phyloP scores from a whole-genome alignment of 768 basidiomycete species.

The Rhodotorula kratochvilovae region DNA sequence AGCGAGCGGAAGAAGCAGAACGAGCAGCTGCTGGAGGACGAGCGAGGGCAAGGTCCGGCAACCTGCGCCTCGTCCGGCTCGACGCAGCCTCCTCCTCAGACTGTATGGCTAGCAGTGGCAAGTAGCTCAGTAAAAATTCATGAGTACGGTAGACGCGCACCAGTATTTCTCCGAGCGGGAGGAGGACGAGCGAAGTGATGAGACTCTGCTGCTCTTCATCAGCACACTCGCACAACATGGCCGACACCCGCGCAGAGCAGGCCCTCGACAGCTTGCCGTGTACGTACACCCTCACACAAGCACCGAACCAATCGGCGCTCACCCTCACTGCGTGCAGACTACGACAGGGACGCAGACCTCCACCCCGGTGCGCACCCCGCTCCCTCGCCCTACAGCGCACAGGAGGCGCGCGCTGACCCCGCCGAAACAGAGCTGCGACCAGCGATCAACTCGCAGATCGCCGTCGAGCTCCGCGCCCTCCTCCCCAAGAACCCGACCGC shows the following conservation, averaged over 20 bases:
- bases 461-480: constrained; percentile 36
- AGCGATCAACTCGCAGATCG: constrained; percentile 36
- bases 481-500: constrained; percentile 26
- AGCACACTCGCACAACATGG: not conserved
- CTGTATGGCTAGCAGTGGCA: too few species aligned
- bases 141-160: too few species aligned
- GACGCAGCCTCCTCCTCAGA: too few species aligned
- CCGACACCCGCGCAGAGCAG: not conserved
- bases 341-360: constrained; percentile 5
- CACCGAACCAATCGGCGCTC: not conserved
- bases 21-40: not conserved
- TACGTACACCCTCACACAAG: not conserved
- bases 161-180: too few species aligned
- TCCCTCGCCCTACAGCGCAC: not conserved
- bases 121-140: too few species aligned
- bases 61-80: too few species aligned
- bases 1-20: not conserved
- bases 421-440: constrained; percentile 24
- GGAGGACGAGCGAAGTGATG: too few species aligned
- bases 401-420: too few species aligned
- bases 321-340: not conserved
- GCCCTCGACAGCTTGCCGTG: constrained; percentile 8
- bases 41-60: not conserved
- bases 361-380: not conserved
- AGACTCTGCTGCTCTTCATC: too few species aligned